Conservation (phyloP, 345 rosid genomes). For the Acer yangbiense region DNA sequence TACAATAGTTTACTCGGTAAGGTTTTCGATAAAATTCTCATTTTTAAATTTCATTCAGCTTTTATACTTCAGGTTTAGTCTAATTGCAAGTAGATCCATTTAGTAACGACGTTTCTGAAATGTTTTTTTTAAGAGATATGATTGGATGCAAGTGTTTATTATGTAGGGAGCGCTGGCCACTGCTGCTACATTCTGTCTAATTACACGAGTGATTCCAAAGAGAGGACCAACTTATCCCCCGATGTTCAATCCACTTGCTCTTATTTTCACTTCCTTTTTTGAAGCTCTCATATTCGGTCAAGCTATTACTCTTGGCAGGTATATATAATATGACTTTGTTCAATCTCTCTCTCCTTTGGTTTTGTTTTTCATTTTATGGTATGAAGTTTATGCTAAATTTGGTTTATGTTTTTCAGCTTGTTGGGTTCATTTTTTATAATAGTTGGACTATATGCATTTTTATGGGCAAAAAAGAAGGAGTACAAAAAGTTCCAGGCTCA, state of each 20-base stretch:
- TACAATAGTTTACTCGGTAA: constrained; percentile 51
- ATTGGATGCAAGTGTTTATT: background rate
- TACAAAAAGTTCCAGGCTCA: no score
- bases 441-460: no score
- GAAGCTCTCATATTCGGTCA: constrained; percentile 42
- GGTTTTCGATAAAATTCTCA: background rate
- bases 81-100: background rate
- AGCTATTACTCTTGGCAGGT: constrained; percentile 41
- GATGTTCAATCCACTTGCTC: constrained; percentile 53
- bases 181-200: constrained; percentile 37
- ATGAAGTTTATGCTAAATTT: no score
- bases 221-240: constrained; percentile 57
- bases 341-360: no score
- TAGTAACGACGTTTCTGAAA: no score
- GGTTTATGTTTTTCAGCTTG: no score
- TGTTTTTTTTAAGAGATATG: background rate
- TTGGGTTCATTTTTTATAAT: no score
- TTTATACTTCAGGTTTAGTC: background rate
- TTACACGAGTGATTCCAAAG: constrained; percentile 35
- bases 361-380: no score
- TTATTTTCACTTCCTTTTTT: constrained; percentile 41
- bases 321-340: constrained; percentile 15
- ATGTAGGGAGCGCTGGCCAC: constrained; percentile 48
- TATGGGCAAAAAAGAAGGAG: no score
- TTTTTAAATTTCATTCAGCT: no score